Conservation (phyloP, 2,329 filamentous ascomycete species). For the Xylaria sp. region DNA sequence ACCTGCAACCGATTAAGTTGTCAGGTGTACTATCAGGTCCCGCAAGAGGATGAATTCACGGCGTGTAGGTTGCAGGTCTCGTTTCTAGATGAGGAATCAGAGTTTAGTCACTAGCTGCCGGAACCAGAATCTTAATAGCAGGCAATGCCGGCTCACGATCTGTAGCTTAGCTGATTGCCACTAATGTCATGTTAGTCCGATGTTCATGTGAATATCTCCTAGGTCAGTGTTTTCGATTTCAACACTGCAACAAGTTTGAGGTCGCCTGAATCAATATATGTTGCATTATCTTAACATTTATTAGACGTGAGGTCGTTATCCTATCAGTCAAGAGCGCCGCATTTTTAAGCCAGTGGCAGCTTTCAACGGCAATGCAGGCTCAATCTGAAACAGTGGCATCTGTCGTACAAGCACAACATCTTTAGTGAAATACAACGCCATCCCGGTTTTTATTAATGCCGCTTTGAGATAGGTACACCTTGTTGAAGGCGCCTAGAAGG, state of each 20-base stretch:
- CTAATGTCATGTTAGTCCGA: background rate
- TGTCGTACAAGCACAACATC: conserved; percentile 38
- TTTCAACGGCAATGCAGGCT: conserved; percentile 29
- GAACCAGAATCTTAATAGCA: background rate
- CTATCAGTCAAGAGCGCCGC: conserved; percentile 17
- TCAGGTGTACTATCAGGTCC: background rate
- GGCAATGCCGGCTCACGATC: background rate
- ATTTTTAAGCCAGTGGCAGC: conserved; percentile 29
- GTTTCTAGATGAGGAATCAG: background rate
- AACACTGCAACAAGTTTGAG: background rate
- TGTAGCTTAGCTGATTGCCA: background rate
- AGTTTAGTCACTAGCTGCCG: background rate
- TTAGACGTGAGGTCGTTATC: conserved; percentile 11
- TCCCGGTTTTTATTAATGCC: conserved; percentile 14
- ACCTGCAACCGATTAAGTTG: background rate
- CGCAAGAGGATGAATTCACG: background rate
- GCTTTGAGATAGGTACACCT: background rate
- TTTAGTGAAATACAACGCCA: conserved; percentile 22
- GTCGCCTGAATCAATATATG: background rate
- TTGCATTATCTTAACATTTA: background rate
- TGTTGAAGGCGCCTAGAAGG: background rate
- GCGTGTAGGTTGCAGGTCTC: background rate
- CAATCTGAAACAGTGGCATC: conserved; percentile 40
- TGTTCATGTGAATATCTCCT: background rate
- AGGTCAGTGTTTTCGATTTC: background rate